phyloP scores from a whole-genome alignment of 768 basidiomycete species.

The Megacollybia marginata region DNA sequence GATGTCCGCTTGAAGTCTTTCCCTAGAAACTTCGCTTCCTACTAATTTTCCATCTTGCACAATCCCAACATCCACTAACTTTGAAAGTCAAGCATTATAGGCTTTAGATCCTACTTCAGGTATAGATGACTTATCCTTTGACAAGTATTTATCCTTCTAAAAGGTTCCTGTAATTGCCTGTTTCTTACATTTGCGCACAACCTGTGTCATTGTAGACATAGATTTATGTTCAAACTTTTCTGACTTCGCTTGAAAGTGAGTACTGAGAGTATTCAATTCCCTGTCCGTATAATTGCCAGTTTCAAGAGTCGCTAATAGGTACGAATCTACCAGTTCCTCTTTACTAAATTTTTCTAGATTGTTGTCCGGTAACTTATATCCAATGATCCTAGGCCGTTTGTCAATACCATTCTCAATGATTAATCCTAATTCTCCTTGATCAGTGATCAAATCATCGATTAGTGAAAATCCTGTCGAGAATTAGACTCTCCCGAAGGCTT shows the following conservation, averaged over 20 bases:
- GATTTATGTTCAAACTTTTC: background rate
- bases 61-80: background rate
- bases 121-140: background rate
- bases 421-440: slow-evolving; percentile 6
- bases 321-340: slow-evolving; percentile 1
- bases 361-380: background rate
- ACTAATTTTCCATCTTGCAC: background rate
- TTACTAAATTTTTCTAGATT: background rate
- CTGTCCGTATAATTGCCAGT: background rate
- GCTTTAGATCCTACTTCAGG: background rate
- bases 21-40: background rate
- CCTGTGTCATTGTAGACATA: too few species aligned
- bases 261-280: background rate
- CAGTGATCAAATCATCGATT: slow-evolving; percentile 4
- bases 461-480: slow-evolving; percentile 1
- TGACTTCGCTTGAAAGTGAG: background rate
- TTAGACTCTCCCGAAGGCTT: too few species aligned
- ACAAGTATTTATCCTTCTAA: too few species aligned
- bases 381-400: background rate
- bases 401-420: background rate
- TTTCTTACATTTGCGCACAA: too few species aligned
- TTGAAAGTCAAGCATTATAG: background rate
- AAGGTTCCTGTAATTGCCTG: background rate
- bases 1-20: background rate
- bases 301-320: background rate